These are phyloP conservation scores for Apophysomyces variabilis DNA, from an alignment of 371 early-diverging fungal genomes.

Conservation along the genomic window DNA sequence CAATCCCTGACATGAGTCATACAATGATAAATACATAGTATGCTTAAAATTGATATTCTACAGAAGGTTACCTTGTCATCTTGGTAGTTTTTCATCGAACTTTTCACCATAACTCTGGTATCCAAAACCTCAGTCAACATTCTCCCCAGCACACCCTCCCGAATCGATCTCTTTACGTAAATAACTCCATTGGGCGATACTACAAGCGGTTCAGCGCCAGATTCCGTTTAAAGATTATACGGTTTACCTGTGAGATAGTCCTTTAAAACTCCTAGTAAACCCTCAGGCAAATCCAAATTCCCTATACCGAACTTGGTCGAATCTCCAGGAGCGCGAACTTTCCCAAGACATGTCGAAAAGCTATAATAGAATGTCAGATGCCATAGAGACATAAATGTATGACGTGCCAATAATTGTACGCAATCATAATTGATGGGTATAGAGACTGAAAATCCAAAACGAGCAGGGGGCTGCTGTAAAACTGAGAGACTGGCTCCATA, in stretches of 20 bases:
- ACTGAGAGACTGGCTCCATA: slow-evolving; percentile 84
- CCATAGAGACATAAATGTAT: not conserved
- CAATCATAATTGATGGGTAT: slow-evolving; percentile 94
- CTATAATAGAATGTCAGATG: slow-evolving; percentile 29
- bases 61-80: slow-evolving; percentile 51
- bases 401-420: slow-evolving; percentile 86
- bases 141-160: slow-evolving; percentile 74
- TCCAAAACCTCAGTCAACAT: slow-evolving; percentile 88
- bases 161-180: slow-evolving; percentile 78
- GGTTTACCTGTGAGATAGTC: slow-evolving; percentile 68
- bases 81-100: slow-evolving; percentile 77
- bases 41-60: not conserved
- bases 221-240: not conserved
- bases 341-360: slow-evolving; percentile 86
- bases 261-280: slow-evolving; percentile 56
- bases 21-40: no score
- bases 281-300: slow-evolving; percentile 38
- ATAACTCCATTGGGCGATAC: slow-evolving; percentile 86
- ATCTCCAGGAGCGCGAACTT: slow-evolving; percentile 44
- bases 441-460: slow-evolving; percentile 93
- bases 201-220: slow-evolving; percentile 20
- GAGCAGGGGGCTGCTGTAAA: slow-evolving; percentile 81
- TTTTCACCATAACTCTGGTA: slow-evolving; percentile 88
- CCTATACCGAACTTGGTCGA: slow-evolving; percentile 52
- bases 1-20: slow-evolving; percentile 27